Conservation (phyloP, 2,329 filamentous ascomycete species). For the Ascochyta viciae-villosae region DNA sequence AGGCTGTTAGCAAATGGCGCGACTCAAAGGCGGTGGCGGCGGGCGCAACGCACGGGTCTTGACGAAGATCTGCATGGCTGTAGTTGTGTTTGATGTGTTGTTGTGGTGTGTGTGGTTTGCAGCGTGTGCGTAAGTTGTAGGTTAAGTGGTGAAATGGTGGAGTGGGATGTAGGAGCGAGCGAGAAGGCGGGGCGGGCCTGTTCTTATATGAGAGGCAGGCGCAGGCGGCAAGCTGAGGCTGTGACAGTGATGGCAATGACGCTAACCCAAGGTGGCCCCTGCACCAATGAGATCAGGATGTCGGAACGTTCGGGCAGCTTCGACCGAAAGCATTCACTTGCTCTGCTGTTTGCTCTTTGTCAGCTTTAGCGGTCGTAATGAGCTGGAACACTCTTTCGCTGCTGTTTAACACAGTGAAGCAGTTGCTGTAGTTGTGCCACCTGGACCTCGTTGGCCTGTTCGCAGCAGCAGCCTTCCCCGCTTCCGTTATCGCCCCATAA, state of each 20-base stretch:
- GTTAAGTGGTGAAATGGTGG: constrained; percentile 20
- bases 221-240: constrained; percentile 44
- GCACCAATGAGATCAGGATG: constrained; percentile 39
- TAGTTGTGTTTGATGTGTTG: constrained; percentile 12
- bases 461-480: constrained; percentile 27
- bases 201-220: constrained; percentile 41
- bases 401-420: constrained; percentile 1
- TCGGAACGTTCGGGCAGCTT: constrained; percentile 46
- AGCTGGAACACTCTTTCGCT: constrained; percentile 3
- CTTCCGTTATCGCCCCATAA: constrained; percentile 38
- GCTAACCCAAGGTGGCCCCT: constrained; percentile 36
- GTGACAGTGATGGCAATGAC: constrained; percentile 46
- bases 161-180: constrained; percentile 23
- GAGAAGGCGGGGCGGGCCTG: constrained; percentile 24
- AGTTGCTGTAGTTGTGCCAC: constrained; percentile 14
- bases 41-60: constrained; percentile 79
- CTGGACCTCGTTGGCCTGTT: constrained; percentile 14
- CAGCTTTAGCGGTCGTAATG: constrained; percentile 13
- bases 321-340: constrained; percentile 23
- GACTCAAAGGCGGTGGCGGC: constrained; percentile 22
- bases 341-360: constrained; percentile 24
- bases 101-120: constrained; percentile 17
- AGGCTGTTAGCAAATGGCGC: constrained; percentile 42
- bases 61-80: constrained; percentile 92
- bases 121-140: constrained; percentile 15